Evolutionary conservation across 2,329 filamentous ascomycete genomes (phyloP), one percentile per base, ranked within the genome.

Genomic region (Akanthomyces uredinophilus): DNA sequence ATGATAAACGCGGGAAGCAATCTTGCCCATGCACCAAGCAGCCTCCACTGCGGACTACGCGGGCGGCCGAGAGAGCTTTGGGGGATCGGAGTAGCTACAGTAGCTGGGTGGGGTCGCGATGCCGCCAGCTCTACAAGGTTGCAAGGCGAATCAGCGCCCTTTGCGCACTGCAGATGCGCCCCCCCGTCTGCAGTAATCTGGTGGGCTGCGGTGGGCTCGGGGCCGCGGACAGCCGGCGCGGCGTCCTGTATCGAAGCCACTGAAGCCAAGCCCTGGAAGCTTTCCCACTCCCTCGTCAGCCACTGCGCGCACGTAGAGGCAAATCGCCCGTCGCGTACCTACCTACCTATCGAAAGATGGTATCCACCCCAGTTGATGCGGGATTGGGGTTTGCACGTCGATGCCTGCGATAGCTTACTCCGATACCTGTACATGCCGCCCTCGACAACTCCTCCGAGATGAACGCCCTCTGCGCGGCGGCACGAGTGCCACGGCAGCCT

Each of bases 201-300:
- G 53, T 5, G 53, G 53, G 27, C 41, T 35, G 20, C 7, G 1
- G 54, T 57, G 55, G 55, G 22, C 22, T 59, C 55, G 55, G 55
- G 55, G 55, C 55, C 55, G 55, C 55, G 55, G 55, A 59, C 55
- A 50, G 55, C 55, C 55, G 55, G 46, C 32, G 16, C 14, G 35
- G 37, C 14, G 41, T 6, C 10, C 20, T 16, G 13, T 16, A 46
- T 7, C 43, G 22, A 46, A 24, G 43, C 37, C 37, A 39, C 37
- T 16, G 37, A 39, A 39, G 32, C 37, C 37, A 39, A 39, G 32
- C 37, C 37, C 37, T 39, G 37, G 10, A 39, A 39, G 37, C 37
- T 10, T 10, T 37, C 13, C 7, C 32, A 10, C 32, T 37, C 13
- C 7, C 32, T 37, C 32, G 11, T 37, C 32, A 37, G 32, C 32